Base-by-base conservation (phyloP, 2,329 filamentous ascomycete genomes). In the Colletotrichum camelliae region DNA sequence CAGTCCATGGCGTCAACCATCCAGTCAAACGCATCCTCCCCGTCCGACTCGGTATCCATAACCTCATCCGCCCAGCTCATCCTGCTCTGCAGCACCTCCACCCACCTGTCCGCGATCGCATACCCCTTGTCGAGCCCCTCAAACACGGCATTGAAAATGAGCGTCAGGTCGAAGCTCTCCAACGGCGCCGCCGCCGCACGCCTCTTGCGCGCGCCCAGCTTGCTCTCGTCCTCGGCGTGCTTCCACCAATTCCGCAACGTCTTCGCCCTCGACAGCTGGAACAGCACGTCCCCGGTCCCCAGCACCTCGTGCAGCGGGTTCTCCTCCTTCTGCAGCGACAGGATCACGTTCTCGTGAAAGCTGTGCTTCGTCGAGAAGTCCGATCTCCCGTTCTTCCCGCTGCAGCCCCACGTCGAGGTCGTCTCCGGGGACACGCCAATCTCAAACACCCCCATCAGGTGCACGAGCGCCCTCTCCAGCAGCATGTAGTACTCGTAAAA, bases 401-500 rank as follows among this genome's bases (percentile, higher is more conserved):
- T 27, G 64, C 8, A 58, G 62, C 70, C 65, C 52, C 75, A 39
- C 29, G 35, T 24, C 31, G 24, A n/a, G 69, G 33, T 37, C 9
- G 27, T 79, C 78, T 8, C 85, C 82, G 0, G 86, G 83, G 1
- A 95, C 86, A 95, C 86, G 0, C 82, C 81, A 7, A 94, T 87
- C 9, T 90, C 91, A 74, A 92, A 93, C 0, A 94, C 89, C 1
- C 88, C 88, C n/a, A 94, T 88, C 1, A 94, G 85, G 62, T 93
- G 90, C 2, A 94, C 92, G 9, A 95, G 86, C 0, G 93, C 93
- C 35, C 94, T 91, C 84, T 95, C 94, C 8, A 95, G 89, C 43
- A 94, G 88, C 67, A 91, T 91, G 84, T 95, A 95, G 82, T 93
- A 95, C 80, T 95, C 94, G 83, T 94, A 92, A 77, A 95, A 95